Percentiles rank a stretch among this genome's conserved stretches.
Evolutionary conservation across 2,329 filamentous ascomycete species (phyloP).

Genomic region (Ophiostoma ulmi): DNA sequence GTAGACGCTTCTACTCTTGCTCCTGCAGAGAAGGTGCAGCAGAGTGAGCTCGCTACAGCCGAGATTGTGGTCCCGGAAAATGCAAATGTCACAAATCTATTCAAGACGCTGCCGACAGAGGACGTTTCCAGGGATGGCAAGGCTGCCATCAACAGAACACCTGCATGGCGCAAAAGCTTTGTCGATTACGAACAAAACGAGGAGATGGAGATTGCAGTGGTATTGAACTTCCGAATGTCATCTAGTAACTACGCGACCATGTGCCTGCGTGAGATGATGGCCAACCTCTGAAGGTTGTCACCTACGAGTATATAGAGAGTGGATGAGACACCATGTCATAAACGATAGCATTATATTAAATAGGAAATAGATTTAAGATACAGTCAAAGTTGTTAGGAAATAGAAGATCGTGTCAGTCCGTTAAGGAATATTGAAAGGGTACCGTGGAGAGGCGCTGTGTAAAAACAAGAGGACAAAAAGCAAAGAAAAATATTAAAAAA

Average conservation of each 20-base stretch:
- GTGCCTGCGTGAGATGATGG: slow-evolving; percentile 37
- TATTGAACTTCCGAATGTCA: slow-evolving; percentile 37
- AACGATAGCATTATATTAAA: not conserved
- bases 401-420: not conserved
- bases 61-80: not conserved
- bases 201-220: slow-evolving; percentile 35
- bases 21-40: not conserved
- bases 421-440: not conserved
- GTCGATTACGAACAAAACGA: slow-evolving; percentile 24
- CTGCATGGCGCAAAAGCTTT: slow-evolving; percentile 23
- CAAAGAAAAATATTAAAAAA: not conserved
- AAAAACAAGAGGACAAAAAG: not conserved
- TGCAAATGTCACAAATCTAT: slow-evolving; percentile 23
- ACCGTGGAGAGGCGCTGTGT: not conserved
- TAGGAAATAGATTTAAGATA: not conserved
- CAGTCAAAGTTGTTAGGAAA: not conserved
- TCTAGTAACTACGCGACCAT: slow-evolving; percentile 39
- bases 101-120: slow-evolving; percentile 15
- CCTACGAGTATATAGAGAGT: not conserved
- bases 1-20: slow-evolving; percentile 4
- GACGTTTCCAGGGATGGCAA: not conserved
- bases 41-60: not conserved
- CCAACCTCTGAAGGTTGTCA: not conserved
- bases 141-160: slow-evolving; percentile 26
- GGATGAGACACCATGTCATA: not conserved